Evolutionary conservation across 768 basidiomycete genomes (phyloP), one percentile per base, ranked within the genome.

Genomic region (Lactarius indigo): DNA sequence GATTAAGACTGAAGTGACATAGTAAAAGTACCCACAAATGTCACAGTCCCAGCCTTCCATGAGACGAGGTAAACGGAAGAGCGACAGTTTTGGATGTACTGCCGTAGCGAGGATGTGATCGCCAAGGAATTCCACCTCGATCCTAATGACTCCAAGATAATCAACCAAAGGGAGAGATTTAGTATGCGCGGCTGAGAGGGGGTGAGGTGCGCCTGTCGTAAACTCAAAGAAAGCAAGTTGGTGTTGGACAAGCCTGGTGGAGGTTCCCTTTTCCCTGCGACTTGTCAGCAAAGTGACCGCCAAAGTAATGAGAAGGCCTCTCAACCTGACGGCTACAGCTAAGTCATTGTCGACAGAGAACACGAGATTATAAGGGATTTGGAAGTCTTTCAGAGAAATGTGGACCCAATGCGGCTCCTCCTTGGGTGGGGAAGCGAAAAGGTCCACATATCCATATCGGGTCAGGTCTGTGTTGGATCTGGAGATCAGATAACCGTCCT

Each of bases 21-120:
- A n/a, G 5, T 4, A 17, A 54, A 13, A 10, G 28, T 33, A 64
- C 50, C 47, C 58, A 64, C 63, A 13, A 50, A 35, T 2, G 44
- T 59, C 50, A 64, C 64, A 2, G 26, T 31, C 20, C 63, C 63
- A 15, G 20, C 31, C 30, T 59, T 64, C 63, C 63, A 64, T 18
- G 57, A 64, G n/a, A 59, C 28, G 10, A 64, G 50, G 57, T 64
- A 64, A 39, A 59, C n/a, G 8, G 30, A 54, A 30, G 35, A 30
- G 10, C 23, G 41, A 12, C 20, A 2, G 10, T 12, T 26, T 13
- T 23, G 35, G 35, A 63, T 35, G 33, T 7, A 6, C 28, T 12
- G 30, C 37, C 15, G 18, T 33, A 30, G 30, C 39, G 7, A 63
- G 8, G 26, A 55, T 55, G 28, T 63, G 15, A 23, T 63, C 61